Percentiles rank a stretch among this genome's conserved stretches.
phyloP scores from a whole-genome alignment of 2,329 filamentous ascomycete genomes.

The Hymenoscyphus occultus region DNA sequence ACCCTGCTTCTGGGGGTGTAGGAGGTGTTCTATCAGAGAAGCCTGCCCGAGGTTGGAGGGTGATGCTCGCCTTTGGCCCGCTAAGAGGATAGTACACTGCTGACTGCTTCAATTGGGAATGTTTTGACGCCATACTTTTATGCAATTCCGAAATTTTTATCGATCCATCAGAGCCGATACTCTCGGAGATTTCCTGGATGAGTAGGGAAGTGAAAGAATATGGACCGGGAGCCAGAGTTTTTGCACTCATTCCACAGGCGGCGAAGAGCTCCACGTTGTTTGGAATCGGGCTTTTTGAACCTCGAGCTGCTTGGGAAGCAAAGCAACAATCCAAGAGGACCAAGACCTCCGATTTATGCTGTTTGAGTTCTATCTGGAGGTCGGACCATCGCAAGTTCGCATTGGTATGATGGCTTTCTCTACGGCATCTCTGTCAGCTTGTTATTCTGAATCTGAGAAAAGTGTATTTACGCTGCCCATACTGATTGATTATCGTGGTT shows the following conservation, averaged over 20 bases:
- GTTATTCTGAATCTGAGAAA: background rate
- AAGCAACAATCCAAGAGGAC: conserved; percentile 4
- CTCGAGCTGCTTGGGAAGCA: background rate
- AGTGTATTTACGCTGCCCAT: conserved; percentile 4
- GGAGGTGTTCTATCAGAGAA: background rate
- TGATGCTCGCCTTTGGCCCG: background rate
- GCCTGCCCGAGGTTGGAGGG: background rate
- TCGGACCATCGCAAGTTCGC: background rate
- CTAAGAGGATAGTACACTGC: background rate
- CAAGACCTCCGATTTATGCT: background rate
- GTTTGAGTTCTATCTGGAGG: background rate
- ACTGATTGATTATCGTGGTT: background rate
- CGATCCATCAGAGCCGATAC: background rate
- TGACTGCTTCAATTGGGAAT: background rate
- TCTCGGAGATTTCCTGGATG: background rate
- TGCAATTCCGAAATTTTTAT: background rate
- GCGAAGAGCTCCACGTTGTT: background rate
- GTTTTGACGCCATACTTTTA: background rate
- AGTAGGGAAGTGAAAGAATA: background rate
- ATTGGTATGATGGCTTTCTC: background rate
- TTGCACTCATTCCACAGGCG: background rate
- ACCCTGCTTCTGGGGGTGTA: background rate
- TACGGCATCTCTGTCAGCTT: background rate
- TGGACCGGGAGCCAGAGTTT: background rate
- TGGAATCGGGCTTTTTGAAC: background rate